Conservation (phyloP, 805 yeast species). For the Yarrowia sp. region DNA sequence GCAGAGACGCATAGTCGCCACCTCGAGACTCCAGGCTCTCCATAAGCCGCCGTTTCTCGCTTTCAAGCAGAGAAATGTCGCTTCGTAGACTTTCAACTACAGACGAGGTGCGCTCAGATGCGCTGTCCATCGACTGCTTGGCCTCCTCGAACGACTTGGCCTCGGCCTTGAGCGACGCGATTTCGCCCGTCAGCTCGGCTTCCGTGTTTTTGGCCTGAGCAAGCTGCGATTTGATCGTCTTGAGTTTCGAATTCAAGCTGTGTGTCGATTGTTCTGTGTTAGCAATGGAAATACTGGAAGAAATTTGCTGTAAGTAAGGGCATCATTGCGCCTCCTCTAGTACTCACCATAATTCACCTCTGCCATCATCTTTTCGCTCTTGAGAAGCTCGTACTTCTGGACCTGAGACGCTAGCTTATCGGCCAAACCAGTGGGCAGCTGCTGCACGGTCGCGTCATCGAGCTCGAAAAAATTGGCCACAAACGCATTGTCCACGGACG, state of each 20-base stretch:
- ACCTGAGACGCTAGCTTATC: slow-evolving; percentile 40
- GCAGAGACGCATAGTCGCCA: slow-evolving; percentile 47
- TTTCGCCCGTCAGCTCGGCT: neutral
- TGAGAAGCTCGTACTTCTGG: slow-evolving; percentile 44
- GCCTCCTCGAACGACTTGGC: slow-evolving; percentile 7
- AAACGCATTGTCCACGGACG: slow-evolving; percentile 11
- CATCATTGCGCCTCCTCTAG: too few relatives aligned
- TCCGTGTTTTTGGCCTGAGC: slow-evolving; percentile 6
- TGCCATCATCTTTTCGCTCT: slow-evolving; percentile 45
- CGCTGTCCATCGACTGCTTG: slow-evolving; percentile 2
- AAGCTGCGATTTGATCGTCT: slow-evolving; percentile 38
- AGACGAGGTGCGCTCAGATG: slow-evolving; percentile 1
- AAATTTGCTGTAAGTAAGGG: too few relatives aligned
- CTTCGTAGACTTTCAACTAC: slow-evolving; percentile 48
- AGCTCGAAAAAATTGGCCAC: slow-evolving; percentile 29
- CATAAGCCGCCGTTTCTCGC: slow-evolving; percentile 47
- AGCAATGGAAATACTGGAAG: slow-evolving; percentile 19
- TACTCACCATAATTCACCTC: slow-evolving; percentile 44
- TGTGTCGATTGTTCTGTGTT: slow-evolving; percentile 41
- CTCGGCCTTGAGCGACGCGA: slow-evolving; percentile 13
- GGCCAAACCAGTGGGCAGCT: slow-evolving; percentile 1
- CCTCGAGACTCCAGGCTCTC: slow-evolving; percentile 48
- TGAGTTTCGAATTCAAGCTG: slow-evolving; percentile 33
- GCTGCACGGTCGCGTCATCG: slow-evolving; percentile 6
- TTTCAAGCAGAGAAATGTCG: slow-evolving; percentile 52